Evolutionary conservation across 164 flowering plant genomes (phyloP), one percentile per base, ranked within the genome.

Genomic region (Aristolochia fimbriata): DNA sequence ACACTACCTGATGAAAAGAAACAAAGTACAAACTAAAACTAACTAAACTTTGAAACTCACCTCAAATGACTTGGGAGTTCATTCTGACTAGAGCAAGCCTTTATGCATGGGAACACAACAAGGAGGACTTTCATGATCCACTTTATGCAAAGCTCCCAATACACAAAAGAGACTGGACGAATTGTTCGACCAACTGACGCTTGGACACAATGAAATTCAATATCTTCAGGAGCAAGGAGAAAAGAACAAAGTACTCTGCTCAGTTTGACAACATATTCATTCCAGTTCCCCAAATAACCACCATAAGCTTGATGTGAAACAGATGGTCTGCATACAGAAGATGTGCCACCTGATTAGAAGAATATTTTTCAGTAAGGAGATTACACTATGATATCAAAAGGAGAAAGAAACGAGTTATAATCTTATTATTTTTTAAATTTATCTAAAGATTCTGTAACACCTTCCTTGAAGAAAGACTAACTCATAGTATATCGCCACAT

Each of bases 71-170:
- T 68, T 61, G 92, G 96, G 58, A 90, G 71, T 63, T 76, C 82
- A 74, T 70, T 81, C 63, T 80, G 84, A 76, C 70, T 77, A 33
- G 85, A 77, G 62, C 87, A 87, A 66, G 96, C 99, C 80, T 78
- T 87, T 33, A 93, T 78, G 76, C 88, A 87, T 4, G 94, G 93
- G 65, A 90, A 93, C 52, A 86, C 79, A 22, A 78, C 74, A 56
- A 71, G 74, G 61, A 93, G 94, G 76, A 88, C 91, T 77, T 86
- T 86, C 74, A 85, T 58, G 66, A 81, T 55, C 97, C 97, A 93
- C 74, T 82, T 93, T 49, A 88, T 70, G 17, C 92, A 84, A 69
- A 93, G 88, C 63, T 90, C 96, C 63, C 71, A 67, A 74, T 87
- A 90, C 0, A 64, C 67, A 30, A 80, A 66, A 27, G 97, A 85